These are phyloP conservation scores for Trichocomaceae sp. DNA, from an alignment of 2,329 filamentous ascomycete species.

Conservation along the genomic window DNA sequence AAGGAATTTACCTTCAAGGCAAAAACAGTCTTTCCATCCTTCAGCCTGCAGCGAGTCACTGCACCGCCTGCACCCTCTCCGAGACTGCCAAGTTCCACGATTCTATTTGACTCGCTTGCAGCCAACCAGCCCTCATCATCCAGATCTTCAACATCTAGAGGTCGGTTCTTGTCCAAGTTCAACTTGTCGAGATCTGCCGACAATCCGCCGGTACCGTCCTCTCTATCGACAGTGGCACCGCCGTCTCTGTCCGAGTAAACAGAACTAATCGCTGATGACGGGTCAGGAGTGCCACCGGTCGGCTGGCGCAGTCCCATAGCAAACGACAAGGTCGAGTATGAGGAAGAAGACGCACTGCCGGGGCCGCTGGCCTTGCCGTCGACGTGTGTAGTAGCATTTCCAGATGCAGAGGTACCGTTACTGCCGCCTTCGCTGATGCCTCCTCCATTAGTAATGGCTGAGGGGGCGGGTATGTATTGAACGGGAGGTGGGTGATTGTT, in stretches of 20 bases:
- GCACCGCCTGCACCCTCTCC: conserved; percentile 95
- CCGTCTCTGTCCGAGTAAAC: conserved; percentile 50
- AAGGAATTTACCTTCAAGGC: conserved; percentile 70
- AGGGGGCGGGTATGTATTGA: not conserved
- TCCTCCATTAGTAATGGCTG: not conserved
- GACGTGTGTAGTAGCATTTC: conserved; percentile 62
- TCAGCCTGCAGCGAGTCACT: conserved; percentile 83
- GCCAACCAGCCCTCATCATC: conserved; percentile 95
- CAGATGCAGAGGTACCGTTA: conserved; percentile 65
- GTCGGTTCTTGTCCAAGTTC: conserved; percentile 72
- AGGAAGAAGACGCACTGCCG: conserved; percentile 77
- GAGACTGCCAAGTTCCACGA: conserved; percentile 79
- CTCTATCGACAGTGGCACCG: conserved; percentile 70
- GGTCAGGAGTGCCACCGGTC: conserved; percentile 65
- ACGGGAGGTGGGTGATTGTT: conserved; percentile 49
- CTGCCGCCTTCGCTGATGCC: not conserved
- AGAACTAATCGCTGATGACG: conserved; percentile 79
- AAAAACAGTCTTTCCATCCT: conserved; percentile 89
- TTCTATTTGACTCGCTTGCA: conserved; percentile 79
- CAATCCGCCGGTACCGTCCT: conserved; percentile 70
- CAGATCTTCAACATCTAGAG: conserved; percentile 84
- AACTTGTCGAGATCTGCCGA: conserved; percentile 73
- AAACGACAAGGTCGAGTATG: conserved; percentile 77
- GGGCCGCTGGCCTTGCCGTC: conserved; percentile 74
- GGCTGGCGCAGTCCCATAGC: conserved; percentile 62